Conservation (phyloP, 1,284 basidiomycete genomes). For the Moesziomyces parantarcticus region DNA sequence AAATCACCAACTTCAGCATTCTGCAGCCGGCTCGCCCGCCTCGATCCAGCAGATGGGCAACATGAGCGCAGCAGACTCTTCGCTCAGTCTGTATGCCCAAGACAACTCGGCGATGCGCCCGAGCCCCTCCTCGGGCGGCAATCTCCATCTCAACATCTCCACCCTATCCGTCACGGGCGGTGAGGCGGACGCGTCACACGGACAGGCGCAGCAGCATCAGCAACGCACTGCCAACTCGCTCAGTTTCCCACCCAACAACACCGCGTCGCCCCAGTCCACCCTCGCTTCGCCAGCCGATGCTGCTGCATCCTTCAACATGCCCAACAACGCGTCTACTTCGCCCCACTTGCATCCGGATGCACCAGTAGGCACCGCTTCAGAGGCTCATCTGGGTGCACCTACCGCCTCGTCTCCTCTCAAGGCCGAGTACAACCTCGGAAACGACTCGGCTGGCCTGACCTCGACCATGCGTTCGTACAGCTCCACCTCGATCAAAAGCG, state of each 20-base stretch:
- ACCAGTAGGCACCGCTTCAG: conserved; percentile 3
- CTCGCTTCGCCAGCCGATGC: conserved; percentile 35
- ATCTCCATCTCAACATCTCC: conserved; percentile 49
- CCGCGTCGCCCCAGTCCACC: conserved; percentile 28
- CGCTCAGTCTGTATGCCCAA: conserved; percentile 14
- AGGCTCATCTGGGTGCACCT: conserved; percentile 20
- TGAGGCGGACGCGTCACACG: conserved; percentile 17
- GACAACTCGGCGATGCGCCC: conserved; percentile 19
- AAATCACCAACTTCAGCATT: conserved; percentile 15
- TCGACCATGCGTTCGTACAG: conserved; percentile 42
- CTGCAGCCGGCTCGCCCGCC: conserved; percentile 11
- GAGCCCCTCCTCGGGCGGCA: conserved; percentile 28
- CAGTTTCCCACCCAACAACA: conserved; percentile 12
- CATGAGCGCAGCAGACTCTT: conserved; percentile 15
- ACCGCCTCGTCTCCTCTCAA: conserved; percentile 29
- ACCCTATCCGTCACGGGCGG: conserved; percentile 27
- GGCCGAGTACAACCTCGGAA: conserved; percentile 28
- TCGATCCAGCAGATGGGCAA: conserved; percentile 9
- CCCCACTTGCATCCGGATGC: conserved; percentile 30
- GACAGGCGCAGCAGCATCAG: conserved; percentile 21
- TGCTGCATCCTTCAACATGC: conserved; percentile 5
- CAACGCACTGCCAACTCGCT: conserved; percentile 15
- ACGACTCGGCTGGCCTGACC: conserved; percentile 11
- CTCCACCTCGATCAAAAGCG: conserved; percentile 39
- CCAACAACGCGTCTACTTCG: conserved; percentile 7